Evolutionary conservation across 257 asterid species (phyloP), one percentile per base, ranked within the genome.

Genomic region (Cordia subcordata): DNA sequence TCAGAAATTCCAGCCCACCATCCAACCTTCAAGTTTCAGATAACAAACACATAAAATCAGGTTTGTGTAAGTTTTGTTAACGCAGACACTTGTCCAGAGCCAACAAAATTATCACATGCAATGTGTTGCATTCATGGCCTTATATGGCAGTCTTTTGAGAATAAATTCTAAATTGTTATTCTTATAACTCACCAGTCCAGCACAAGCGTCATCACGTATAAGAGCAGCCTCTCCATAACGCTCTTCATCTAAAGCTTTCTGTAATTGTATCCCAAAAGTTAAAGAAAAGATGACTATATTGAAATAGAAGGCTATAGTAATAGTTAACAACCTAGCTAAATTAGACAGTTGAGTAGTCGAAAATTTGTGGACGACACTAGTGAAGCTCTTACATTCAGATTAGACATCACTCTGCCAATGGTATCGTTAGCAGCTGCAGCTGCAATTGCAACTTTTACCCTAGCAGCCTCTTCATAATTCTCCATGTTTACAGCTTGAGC

Each of bases 1-100:
- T 84, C 88, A 46, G 99, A 81, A 77, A 81, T 69, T 68, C 96
- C 99, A 70, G 96, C 80, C 99, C 99, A 92, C 99, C 99, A 92
- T 62, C 99, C 99, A 66, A 92, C 96, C 99, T 92, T 45, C 27
- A 63, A 70, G 77, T 66, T 61, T 57, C 70, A 71, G 63, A 58
- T 49, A 62, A 55, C 40, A 71, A 72, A 49, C 37, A 49, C 19
- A 13, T n/a, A 49, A n/a, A 11, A 49, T 16, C 10, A 20, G 19
- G 12, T 20, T 49, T 15, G 5, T 18, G n/a, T 16, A n/a, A 0
- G 19, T 0, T 45, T 27, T 27, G n/a, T n/a, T n/a, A n/a, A n/a
- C n/a, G n/a, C n/a, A n/a, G n/a, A n/a, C n/a, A n/a, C n/a, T n/a
- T n/a, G n/a, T n/a, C n/a, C n/a, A n/a, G n/a, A n/a, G n/a, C n/a